Conservation (phyloP, 352 stramenopile species). For the Peronospora farinosa region DNA sequence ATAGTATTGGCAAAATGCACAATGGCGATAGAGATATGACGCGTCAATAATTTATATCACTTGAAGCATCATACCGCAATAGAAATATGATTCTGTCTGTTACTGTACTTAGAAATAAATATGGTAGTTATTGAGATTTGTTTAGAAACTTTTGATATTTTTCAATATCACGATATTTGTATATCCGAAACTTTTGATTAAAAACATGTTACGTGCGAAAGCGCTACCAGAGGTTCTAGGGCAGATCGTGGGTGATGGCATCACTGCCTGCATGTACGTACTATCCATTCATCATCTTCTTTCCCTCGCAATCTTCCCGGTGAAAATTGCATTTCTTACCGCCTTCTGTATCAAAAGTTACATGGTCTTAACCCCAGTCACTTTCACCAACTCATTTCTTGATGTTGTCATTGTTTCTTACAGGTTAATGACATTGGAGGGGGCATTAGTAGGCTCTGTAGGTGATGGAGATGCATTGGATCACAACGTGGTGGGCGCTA, state of each 20-base stretch:
- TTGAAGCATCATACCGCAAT: too few relatives aligned
- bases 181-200: too few relatives aligned
- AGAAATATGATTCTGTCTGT: too few relatives aligned
- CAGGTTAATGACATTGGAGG: constrained; percentile 81
- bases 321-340: not conserved
- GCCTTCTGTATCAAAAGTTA: constrained; percentile 8
- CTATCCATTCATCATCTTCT: not conserved
- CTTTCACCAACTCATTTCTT: not conserved
- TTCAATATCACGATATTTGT: too few relatives aligned
- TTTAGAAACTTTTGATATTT: too few relatives aligned
- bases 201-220: constrained; percentile 69
- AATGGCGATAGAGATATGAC: too few relatives aligned
- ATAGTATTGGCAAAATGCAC: too few relatives aligned
- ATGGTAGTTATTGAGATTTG: too few relatives aligned
- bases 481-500: constrained; percentile 81
- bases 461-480: constrained; percentile 52
- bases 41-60: too few relatives aligned
- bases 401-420: constrained; percentile 1
- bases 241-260: constrained; percentile 71
- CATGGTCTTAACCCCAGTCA: not conserved
- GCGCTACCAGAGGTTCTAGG: constrained; percentile 70
- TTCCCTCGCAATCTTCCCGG: not conserved
- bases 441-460: constrained; percentile 74
- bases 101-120: too few relatives aligned
- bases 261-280: constrained; percentile 71